phyloP scores from a whole-genome alignment of 2,329 filamentous ascomycete species.

The Monilinia aucupariae region DNA sequence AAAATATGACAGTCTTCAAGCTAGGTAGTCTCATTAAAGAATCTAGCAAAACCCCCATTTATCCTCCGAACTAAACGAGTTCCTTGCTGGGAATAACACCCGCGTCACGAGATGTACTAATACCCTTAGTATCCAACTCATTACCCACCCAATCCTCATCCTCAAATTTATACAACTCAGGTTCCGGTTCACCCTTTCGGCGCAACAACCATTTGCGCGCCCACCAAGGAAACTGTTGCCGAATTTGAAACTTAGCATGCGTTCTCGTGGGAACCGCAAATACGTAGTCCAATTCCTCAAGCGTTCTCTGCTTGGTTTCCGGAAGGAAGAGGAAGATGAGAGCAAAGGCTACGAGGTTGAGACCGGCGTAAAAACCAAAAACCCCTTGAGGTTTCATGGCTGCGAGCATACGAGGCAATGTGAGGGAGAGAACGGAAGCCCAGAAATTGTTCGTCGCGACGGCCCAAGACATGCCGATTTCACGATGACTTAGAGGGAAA shows the following conservation, averaged over 20 bases:
- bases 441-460: conserved; percentile 57
- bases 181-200: conserved; percentile 32
- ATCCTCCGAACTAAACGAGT: neutral
- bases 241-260: conserved; percentile 32
- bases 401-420: conserved; percentile 30
- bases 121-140: conserved; percentile 1
- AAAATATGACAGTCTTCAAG: too few relatives aligned
- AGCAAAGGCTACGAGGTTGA: conserved; percentile 50
- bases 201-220: conserved; percentile 22
- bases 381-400: conserved; percentile 35
- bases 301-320: conserved; percentile 49
- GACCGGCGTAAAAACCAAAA: conserved; percentile 50
- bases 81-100: neutral
- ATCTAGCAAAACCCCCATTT: neutral
- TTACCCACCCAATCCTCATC: conserved; percentile 12
- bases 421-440: conserved; percentile 60
- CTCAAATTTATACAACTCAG: conserved; percentile 15
- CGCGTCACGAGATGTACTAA: neutral
- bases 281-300: conserved; percentile 43
- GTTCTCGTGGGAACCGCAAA: conserved; percentile 36
- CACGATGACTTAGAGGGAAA: conserved; percentile 58
- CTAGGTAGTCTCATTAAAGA: neutral
- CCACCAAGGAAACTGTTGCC: conserved; percentile 29
- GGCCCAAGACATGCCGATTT: conserved; percentile 59
- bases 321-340: conserved; percentile 54